phyloP scores from a whole-genome alignment of 1,284 basidiomycete genomes.

The Caloboletus firmus region DNA sequence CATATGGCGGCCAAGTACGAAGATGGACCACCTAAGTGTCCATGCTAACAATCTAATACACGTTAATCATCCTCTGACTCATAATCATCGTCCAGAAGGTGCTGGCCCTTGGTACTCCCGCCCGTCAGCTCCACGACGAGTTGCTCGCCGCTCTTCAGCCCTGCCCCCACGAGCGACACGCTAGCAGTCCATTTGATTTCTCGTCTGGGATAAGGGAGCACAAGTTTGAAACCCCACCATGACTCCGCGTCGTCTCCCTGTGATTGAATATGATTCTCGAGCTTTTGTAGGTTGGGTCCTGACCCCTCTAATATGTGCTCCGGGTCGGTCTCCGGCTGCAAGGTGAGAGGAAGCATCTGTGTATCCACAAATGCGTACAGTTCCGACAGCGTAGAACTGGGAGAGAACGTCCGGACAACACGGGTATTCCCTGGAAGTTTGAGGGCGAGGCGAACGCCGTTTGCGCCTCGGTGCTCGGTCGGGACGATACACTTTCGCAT shows the following conservation, averaged over 20 bases:
- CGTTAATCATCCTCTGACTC: constrained; percentile 55
- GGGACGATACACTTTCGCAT: constrained; percentile 42
- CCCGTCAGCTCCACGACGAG: constrained; percentile 65
- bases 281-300: constrained; percentile 38
- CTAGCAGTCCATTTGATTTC: constrained; percentile 55
- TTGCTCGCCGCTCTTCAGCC: constrained; percentile 63
- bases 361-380: constrained; percentile 73
- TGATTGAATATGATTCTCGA: constrained; percentile 43
- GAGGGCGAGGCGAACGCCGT: constrained; percentile 59
- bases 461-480: constrained; percentile 35
- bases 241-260: constrained; percentile 36
- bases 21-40: not conserved
- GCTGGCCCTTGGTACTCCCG: constrained; percentile 7
- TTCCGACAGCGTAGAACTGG: constrained; percentile 52
- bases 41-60: not conserved
- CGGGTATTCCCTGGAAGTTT: constrained; percentile 67
- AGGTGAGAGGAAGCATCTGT: constrained; percentile 43
- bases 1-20: too few relatives aligned
- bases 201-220: constrained; percentile 66
- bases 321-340: constrained; percentile 45
- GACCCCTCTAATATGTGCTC: constrained; percentile 38
- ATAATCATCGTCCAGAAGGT: constrained; percentile 51
- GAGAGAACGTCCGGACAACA: constrained; percentile 56
- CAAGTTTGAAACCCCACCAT: constrained; percentile 76
- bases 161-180: constrained; percentile 50